phyloP scores from a whole-genome alignment of 257 asterid species.

The Penstemon davidsonii region DNA sequence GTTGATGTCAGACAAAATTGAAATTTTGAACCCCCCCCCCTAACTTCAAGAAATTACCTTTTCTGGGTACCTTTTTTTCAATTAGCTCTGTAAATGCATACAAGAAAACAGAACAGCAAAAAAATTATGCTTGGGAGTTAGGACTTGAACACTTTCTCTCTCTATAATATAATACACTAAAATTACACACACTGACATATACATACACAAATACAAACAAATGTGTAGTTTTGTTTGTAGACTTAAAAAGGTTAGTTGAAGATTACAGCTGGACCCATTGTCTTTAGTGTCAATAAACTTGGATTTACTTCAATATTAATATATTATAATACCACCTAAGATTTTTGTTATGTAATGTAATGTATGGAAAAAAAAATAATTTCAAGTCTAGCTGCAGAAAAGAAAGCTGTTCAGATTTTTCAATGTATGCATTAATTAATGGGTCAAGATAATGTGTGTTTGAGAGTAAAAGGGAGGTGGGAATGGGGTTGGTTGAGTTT shows the following conservation, averaged over 20 bases:
- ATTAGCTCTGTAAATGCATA: conserved; percentile 49
- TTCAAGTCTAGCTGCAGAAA: background rate
- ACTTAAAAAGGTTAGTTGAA: conserved; percentile 46
- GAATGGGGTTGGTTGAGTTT: too few relatives aligned
- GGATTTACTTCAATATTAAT: conserved; percentile 28
- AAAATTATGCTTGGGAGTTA: conserved; percentile 44
- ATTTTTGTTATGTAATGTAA: background rate
- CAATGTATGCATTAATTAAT: too few relatives aligned
- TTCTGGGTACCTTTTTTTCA: conserved; percentile 24
- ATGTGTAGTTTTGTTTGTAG: conserved; percentile 19
- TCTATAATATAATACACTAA: too few relatives aligned
- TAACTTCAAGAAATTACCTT: conserved; percentile 37
- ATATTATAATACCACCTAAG: background rate
- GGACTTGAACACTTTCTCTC: conserved; percentile 36
- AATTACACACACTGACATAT: conserved; percentile 1
- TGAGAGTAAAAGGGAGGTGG: too few relatives aligned
- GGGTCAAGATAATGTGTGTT: too few relatives aligned
- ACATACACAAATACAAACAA: conserved; percentile 31
- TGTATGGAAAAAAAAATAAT: background rate
- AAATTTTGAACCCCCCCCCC: too few relatives aligned
- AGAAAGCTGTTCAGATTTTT: background rate
- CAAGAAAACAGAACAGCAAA: conserved; percentile 33
- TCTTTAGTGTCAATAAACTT: conserved; percentile 45
- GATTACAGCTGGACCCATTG: conserved; percentile 75
- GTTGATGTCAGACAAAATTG: conserved; percentile 20